A percentile compares a stretch with the other conserved stretches of the same genome.
Conservation (phyloP, 768 basidiomycete species). For the Steccherinum ochraceum region DNA sequence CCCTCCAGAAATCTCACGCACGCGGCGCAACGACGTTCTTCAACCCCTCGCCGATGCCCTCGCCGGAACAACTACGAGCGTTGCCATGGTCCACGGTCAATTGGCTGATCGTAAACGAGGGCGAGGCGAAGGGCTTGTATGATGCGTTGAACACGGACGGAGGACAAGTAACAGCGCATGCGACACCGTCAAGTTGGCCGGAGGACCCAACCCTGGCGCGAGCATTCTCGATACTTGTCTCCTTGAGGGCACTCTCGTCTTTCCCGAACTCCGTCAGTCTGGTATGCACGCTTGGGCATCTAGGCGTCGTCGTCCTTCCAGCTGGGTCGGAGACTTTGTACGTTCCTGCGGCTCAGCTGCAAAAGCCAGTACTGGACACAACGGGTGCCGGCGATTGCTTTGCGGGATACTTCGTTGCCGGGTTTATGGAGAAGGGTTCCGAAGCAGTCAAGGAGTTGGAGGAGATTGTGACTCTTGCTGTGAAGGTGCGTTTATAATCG, state of each 20-base stretch:
- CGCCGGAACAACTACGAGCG: conserved; percentile 27
- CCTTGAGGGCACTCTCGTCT: conserved; percentile 17
- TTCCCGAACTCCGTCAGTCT: conserved; percentile 33
- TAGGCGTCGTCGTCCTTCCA: conserved; percentile 43
- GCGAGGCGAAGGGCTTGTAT: conserved; percentile 33
- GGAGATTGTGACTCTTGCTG: conserved; percentile 21
- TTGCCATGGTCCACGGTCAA: conserved; percentile 47
- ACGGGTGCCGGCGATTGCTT: conserved; percentile 66
- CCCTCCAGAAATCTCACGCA: conserved; percentile 16
- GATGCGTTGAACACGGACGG: background rate
- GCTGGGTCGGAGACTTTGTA: conserved; percentile 25
- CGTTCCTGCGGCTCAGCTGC: conserved; percentile 41
- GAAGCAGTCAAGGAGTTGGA: conserved; percentile 2
- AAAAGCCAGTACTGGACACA: conserved; percentile 38
- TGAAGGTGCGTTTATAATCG: conserved; percentile 24
- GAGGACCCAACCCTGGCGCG: conserved; percentile 10
- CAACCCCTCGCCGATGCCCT: conserved; percentile 56
- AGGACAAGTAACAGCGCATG: background rate
- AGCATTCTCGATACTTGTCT: conserved; percentile 15
- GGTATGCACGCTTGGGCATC: conserved; percentile 50
- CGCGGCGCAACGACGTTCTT: conserved; percentile 30
- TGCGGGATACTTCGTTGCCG: conserved; percentile 52
- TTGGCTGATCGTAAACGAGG: conserved; percentile 54
- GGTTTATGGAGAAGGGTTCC: conserved; percentile 39
- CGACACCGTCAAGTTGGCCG: conserved; percentile 5